A percentile compares a stretch with the other conserved stretches of the same genome.
phyloP scores from a whole-genome alignment of 2,329 filamentous ascomycete genomes.

The Colletotrichum cereale region DNA sequence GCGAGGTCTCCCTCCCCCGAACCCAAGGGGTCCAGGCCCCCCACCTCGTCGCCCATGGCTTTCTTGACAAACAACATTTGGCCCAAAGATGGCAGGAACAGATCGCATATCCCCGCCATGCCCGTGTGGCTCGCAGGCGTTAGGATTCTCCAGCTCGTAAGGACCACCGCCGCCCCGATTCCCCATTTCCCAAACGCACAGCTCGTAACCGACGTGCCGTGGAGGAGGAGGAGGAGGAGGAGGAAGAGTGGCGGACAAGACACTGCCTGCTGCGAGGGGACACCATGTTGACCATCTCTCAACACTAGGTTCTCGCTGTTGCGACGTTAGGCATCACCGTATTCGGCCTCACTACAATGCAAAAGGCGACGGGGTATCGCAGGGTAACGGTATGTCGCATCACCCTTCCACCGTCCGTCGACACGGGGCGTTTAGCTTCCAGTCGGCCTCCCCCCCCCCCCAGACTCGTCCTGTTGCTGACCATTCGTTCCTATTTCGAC shows the following conservation, averaged over 20 bases:
- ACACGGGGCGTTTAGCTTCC: neutral
- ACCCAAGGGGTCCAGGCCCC: constrained; percentile 27
- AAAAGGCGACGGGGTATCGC: constrained; percentile 39
- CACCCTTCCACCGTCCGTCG: neutral
- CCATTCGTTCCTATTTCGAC: neutral
- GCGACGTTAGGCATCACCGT: constrained; percentile 40
- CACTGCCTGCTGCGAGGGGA: neutral
- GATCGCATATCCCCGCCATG: constrained; percentile 40
- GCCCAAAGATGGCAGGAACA: constrained; percentile 41
- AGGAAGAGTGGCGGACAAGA: neutral
- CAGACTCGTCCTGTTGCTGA: constrained; percentile 9
- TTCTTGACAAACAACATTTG: constrained; percentile 40
- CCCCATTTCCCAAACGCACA: neutral
- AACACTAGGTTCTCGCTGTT: constrained; percentile 32
- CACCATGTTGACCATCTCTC: constrained; percentile 14
- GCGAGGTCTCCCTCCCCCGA: constrained; percentile 33
- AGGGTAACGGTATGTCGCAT: constrained; percentile 40
- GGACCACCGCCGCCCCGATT: neutral
- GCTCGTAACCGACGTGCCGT: neutral
- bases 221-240: too few relatives aligned
- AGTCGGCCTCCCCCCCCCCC: neutral
- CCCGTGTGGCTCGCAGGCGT: constrained; percentile 40
- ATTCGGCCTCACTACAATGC: constrained; percentile 39
- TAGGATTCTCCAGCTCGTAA: constrained; percentile 41
- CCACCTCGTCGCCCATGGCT: constrained; percentile 35